Evolutionary conservation across 495 filamentous ascomycete genomes (phyloP), one percentile per base, ranked within the genome.

Genomic region (Neurospora sp.): DNA sequence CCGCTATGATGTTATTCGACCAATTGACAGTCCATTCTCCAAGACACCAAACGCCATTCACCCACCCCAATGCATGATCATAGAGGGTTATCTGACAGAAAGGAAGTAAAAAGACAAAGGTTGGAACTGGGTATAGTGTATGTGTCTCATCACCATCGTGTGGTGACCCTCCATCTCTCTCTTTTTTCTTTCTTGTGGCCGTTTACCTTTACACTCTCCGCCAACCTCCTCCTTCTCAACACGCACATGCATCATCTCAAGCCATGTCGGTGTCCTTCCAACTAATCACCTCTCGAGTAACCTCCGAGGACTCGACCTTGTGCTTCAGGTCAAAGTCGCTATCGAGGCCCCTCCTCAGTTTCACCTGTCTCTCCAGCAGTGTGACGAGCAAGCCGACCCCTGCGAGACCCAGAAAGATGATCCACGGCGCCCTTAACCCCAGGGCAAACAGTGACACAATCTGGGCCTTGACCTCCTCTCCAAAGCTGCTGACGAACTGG

Each of bases 261-360:
- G 54, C 54, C 23, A 66, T 66, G 6, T 66, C 14, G 27, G 23
- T 66, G 12, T 66, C 54, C 54, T 66, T 66, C 54, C 27, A 66
- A 37, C 54, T 66, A 66, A 66, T 8, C 14, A 66, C 27, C 54
- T 66, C 54, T 66, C 54, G 54, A 35, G 54, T 66, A 35, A 37
- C 23, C 54, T 66, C 54, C 7, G 27, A 18, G 6, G 54, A 8
- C 20, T 74, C 42, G 20, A 37, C n/a, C 41, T 39, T 74, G n/a
- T 54, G 38, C 71, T 77, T 78, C 27, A 78, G 48, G 2, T 81
- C 82, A 78, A 73, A 84, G 16, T 85, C 81, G 12, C 79, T 84
- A 38, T 83, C 77, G 31, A 83, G 54, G 8, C 79, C 77, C 38
- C 70, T 81, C 48, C 82, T 73, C 69, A 84, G 62, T 69, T 74